Conservation (phyloP, 2,329 filamentous ascomycete genomes). For the Zasmidium angulare region DNA sequence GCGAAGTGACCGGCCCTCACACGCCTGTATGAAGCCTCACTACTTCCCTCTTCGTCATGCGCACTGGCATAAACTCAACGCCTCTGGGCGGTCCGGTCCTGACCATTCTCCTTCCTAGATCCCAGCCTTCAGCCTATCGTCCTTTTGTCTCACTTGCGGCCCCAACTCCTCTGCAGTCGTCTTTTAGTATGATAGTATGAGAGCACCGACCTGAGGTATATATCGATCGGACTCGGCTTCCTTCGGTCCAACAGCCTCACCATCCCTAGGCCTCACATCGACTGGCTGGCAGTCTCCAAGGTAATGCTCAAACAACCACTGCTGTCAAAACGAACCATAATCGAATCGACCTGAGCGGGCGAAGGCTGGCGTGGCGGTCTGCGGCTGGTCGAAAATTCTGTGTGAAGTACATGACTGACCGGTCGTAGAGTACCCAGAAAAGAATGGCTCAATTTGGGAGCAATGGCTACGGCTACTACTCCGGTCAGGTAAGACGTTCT, state of each 20-base stretch:
- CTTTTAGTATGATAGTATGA: not conserved
- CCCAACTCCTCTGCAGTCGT: not conserved
- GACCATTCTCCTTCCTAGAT: not conserved
- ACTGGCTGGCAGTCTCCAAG: conserved; percentile 4
- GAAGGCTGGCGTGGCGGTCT: not conserved
- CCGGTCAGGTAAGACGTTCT: not conserved
- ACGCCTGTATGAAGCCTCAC: conserved; percentile 4
- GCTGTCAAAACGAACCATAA: not conserved
- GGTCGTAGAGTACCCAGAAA: not conserved
- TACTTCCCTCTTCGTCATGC: not conserved
- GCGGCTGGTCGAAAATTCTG: not conserved
- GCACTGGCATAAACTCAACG: not conserved
- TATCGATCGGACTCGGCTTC: not conserved
- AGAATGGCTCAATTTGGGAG: not conserved
- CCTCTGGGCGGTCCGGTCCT: not conserved
- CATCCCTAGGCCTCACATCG: not conserved
- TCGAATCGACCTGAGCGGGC: not conserved
- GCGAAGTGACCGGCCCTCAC: conserved; percentile 1
- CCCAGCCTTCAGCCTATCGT: conserved; percentile 1
- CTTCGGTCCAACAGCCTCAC: not conserved
- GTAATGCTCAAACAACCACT: not conserved
- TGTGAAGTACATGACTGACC: not conserved
- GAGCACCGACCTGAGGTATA: not conserved
- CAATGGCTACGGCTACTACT: not conserved
- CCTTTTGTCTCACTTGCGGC: conserved; percentile 4